Percentiles rank a stretch among this genome's conserved stretches.
phyloP scores from a whole-genome alignment of 306 rosid species.

The Cicer yamashitae region DNA sequence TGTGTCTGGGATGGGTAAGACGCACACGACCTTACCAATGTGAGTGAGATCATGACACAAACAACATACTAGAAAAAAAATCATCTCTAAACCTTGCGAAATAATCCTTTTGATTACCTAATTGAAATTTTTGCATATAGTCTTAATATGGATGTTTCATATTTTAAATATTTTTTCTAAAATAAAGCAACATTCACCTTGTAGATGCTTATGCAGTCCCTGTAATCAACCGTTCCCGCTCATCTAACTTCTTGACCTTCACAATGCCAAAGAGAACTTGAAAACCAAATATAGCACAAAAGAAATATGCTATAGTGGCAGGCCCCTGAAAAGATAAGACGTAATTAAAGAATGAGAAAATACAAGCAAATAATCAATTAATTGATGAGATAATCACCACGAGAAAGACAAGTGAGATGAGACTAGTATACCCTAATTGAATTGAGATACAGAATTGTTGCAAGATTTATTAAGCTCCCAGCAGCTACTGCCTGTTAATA shows the following conservation, averaged over 20 bases:
- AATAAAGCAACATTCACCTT: slow-evolving; percentile 51
- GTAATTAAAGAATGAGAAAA: slow-evolving; percentile 39
- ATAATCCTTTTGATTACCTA: slow-evolving; percentile 19
- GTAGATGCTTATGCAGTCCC: slow-evolving; percentile 81
- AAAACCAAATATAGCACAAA: slow-evolving; percentile 80
- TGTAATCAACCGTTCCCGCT: slow-evolving; percentile 81
- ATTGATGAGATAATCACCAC: slow-evolving; percentile 26
- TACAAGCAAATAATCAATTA: slow-evolving; percentile 10
- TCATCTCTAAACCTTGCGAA: background rate
- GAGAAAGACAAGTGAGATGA: slow-evolving; percentile 13
- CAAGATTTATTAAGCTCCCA: slow-evolving; percentile 96
- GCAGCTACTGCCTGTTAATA: slow-evolving; percentile 85
- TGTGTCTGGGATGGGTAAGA: slow-evolving; percentile 13
- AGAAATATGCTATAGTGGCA: slow-evolving; percentile 67
- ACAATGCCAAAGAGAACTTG: slow-evolving; percentile 92
- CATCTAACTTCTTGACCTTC: slow-evolving; percentile 86
- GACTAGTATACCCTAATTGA: slow-evolving; percentile 72
- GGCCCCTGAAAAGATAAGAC: slow-evolving; percentile 70
- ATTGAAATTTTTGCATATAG: slow-evolving; percentile 27
- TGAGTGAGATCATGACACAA: slow-evolving; percentile 7
- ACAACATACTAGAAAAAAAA: background rate
- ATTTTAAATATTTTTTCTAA: background rate
- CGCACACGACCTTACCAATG: background rate
- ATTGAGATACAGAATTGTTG: slow-evolving; percentile 80
- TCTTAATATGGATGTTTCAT: slow-evolving; percentile 27